Base-by-base conservation (phyloP, 129 eudicot species). In the Escallonia rubra region DNA sequence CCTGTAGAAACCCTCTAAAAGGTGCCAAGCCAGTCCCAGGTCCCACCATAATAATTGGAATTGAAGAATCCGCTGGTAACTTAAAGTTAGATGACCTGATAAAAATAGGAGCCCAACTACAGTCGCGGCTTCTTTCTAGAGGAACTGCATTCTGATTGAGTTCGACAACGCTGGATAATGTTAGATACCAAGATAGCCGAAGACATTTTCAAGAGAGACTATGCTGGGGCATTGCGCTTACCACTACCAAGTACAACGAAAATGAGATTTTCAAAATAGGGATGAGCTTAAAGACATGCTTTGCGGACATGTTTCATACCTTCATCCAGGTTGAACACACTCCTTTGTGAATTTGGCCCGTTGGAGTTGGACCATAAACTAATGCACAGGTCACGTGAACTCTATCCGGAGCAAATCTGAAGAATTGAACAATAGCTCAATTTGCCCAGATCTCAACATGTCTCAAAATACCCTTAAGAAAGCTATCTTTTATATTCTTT, bases 21-120 rank as follows among this genome's bases (percentile, higher is more conserved):
- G 95, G 97, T 61, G 97, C 97, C 83, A 90, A 80, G 9, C 95
- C 97, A n/a, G 95, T 90, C n/a, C 97, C 97, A 50, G 97, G 97
- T 43, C 97, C 97, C 68, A 90, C 80, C 95, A 90, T 86, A 48
- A 90, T 68, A 67, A 90, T 63, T 43, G 97, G 97, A 69, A 76
- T 65, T 34, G 80, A 79, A 43, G 95, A 76, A 76, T 90, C 88
- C 49, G 82, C 57, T 63, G 97, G 95, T 60, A 90, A 73, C 58
- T 79, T 86, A 76, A 90, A 90, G 55, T 84, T 90, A 40, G 95
- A 90, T 55, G 87, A 65, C 76, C 97, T 86, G 70, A 90, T 81
- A 70, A 81, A 90, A 42, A 84, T 73, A n/a, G 87, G 95, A 16
- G 97, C 97, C 80, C 72, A 79, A 78, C 85, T 79, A 66, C 95